Evolutionary conservation across 257 asterid genomes (phyloP), one percentile per base, ranked within the genome.

Genomic region (Solanum pinnatisectum): DNA sequence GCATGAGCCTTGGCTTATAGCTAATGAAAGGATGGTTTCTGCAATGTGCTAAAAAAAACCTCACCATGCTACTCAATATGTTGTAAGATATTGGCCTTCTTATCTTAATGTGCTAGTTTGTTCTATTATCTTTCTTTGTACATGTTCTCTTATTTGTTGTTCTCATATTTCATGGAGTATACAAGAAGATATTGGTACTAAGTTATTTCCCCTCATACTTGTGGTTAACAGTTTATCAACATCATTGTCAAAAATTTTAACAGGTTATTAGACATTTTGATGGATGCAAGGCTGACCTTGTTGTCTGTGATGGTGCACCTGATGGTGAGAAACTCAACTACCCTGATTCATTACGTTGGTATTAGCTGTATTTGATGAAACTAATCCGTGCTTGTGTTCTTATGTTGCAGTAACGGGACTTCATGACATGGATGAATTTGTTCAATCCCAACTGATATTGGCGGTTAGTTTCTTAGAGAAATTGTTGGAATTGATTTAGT

Each of bases 291-390:
- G 99, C 99, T 85, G 99, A 97, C 92, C 95, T 97, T 87, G 99
- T 97, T 90, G 99, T 97, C 77, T 97, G 99, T 88, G 99, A 97
- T 91, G 99, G 99, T 83, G 99, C 99, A 84, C 99, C 99, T 79
- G 99, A 97, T 92, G 99, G 99, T 97, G 87, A 89, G 98, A 82
- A 52, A 83, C 23, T 79, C 67, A 79, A 60, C 88, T 83, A 70
- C 44, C 76, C 82, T 42, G 36, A 33, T 59, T 9, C 12, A 39
- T 67, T 76, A 83, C 25, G 1, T 86, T 86, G 33, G 25, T 76
- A 4, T 86, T 76, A 44, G 10, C 60, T 70, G 88, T 35, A 70
- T 71, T 52, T 71, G 84, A 71, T 71, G 83, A 27, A 59, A 76
- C 30, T 86, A 68, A 46, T 71, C 46, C 6, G 35, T 72, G 13